Base-by-base conservation (phyloP, 2,329 filamentous ascomycete species). In the Neonectria coccinea region DNA sequence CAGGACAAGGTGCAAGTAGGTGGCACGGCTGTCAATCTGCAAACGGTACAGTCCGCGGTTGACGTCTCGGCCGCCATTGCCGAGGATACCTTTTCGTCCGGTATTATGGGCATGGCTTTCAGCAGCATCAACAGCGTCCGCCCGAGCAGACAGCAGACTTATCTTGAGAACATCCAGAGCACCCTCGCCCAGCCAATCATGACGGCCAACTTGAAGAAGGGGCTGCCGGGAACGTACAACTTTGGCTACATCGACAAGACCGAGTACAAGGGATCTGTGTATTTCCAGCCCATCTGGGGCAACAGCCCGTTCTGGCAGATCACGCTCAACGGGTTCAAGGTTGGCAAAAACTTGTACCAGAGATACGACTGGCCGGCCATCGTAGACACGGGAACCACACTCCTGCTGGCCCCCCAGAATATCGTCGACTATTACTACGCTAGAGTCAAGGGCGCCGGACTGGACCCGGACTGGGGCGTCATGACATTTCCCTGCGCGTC, bases 361-460 rank as follows among this genome's bases (percentile, higher is more conserved):
- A 48, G 62, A 5, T 56, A 73, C 18, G 65, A 86, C 6, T 81
- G 82, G 25, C 80, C 80, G 0, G 85, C 83, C 69, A 91, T 92
- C 75, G 87, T 88, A 72, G 90, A 92, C 79, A 92, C 90, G 2
- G 91, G 90, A 58, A 92, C 90, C 60, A 89, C 89, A 1, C 86
- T 92, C 31, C 78, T 91, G 59, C 82, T 91, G 67, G 77, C 90
- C 18, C 86, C 87, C 27, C 75, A 83, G 59, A 69, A 74, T 33
- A 81, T 90, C 64, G 84, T 88, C 67, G 70, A 77, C 1, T 83
- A 80, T 45, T 92, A 91, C 83, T 92, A 91, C 80, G 74, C 75
- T 41, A 74, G 86, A 65, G 83, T 92, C 64, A 59, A 72, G 8
- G 84, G 86, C 4, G 82, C 90, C 0, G 68, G 78, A 50, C 74